phyloP scores from a whole-genome alignment of 1,284 basidiomycete genomes.

The Trametes pubescens region DNA sequence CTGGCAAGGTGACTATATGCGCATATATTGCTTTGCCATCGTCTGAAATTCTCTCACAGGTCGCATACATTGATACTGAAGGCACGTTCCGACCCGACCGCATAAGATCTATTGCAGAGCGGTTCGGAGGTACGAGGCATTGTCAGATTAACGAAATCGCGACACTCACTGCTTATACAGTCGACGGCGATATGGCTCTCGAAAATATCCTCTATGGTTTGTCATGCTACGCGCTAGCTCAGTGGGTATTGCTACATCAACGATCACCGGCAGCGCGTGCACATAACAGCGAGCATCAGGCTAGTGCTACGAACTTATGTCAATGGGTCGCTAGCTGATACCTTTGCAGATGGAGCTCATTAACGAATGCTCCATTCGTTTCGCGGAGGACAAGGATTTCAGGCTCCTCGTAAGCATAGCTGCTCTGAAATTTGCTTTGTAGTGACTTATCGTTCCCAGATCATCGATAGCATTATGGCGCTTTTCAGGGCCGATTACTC shows the following conservation, averaged over 20 bases:
- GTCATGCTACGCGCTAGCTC: constrained; percentile 16
- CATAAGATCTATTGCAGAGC: constrained; percentile 87
- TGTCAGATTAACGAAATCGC: no score
- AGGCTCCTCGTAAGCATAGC: constrained; percentile 55
- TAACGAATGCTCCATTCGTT: constrained; percentile 83
- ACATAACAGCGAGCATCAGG: constrained; percentile 90
- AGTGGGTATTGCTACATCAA: not conserved
- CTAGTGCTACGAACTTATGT: constrained; percentile 35
- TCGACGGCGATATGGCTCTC: constrained; percentile 85
- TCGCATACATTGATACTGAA: constrained; percentile 95
- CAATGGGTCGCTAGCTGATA: not conserved
- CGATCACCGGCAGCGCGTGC: constrained; percentile 64
- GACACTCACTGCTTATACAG: constrained; percentile 38
- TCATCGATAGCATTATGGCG: constrained; percentile 95
- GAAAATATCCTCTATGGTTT: constrained; percentile 88
- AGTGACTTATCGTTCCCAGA: constrained; percentile 52
- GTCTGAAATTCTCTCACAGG: constrained; percentile 50
- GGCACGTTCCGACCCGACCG: constrained; percentile 95
- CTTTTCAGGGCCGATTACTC: constrained; percentile 93
- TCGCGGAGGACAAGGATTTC: constrained; percentile 86
- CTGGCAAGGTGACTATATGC: constrained; percentile 72
- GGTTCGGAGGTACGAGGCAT: constrained; percentile 64
- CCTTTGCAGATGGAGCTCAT: constrained; percentile 80
- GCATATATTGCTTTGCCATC: not conserved
- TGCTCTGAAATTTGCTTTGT: not conserved